phyloP scores from a whole-genome alignment of 176 grass and related monocot genomes.

The Coix lacrymajobi region DNA sequence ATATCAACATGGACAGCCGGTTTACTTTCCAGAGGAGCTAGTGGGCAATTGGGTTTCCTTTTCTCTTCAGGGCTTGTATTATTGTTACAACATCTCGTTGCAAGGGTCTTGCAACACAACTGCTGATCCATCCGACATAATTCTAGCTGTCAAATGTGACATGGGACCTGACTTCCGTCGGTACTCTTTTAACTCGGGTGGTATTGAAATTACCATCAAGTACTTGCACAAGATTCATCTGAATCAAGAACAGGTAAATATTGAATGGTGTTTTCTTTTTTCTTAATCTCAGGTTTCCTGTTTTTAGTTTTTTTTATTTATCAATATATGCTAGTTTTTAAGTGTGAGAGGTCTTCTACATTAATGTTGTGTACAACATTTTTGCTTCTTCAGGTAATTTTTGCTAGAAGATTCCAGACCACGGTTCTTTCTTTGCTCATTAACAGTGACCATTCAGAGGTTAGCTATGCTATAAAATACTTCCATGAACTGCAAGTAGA shows the following conservation, averaged over 20 bases:
- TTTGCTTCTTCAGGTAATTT: slow-evolving; percentile 47
- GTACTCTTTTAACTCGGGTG: slow-evolving; percentile 32
- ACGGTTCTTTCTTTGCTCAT: slow-evolving; percentile 64
- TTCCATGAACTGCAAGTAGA: slow-evolving; percentile 34
- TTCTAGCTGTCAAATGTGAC: slow-evolving; percentile 50
- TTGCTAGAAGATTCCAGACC: slow-evolving; percentile 60
- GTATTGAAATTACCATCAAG: slow-evolving; percentile 20
- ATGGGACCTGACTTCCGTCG: slow-evolving; percentile 50
- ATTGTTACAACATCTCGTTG: slow-evolving; percentile 1
- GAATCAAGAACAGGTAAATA: slow-evolving; percentile 55
- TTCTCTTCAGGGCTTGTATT: background rate
- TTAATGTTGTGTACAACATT: slow-evolving; percentile 1
- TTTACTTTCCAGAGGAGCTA: slow-evolving; percentile 64
- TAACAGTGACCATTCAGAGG: slow-evolving; percentile 32
- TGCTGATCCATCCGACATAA: background rate
- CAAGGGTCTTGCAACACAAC: background rate
- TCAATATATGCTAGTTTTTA: background rate
- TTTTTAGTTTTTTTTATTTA: slow-evolving; percentile 4
- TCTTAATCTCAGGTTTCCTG: background rate
- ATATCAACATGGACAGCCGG: slow-evolving; percentile 53
- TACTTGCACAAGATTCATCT: slow-evolving; percentile 37
- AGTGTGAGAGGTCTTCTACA: background rate
- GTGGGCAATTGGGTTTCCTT: slow-evolving; percentile 12
- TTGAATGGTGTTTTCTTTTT: background rate
- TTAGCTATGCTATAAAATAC: slow-evolving; percentile 25